Evolutionary conservation across 23 red algal genomes (phyloP), one percentile per base, ranked within the genome.

Genomic region (Chondrus crispus): DNA sequence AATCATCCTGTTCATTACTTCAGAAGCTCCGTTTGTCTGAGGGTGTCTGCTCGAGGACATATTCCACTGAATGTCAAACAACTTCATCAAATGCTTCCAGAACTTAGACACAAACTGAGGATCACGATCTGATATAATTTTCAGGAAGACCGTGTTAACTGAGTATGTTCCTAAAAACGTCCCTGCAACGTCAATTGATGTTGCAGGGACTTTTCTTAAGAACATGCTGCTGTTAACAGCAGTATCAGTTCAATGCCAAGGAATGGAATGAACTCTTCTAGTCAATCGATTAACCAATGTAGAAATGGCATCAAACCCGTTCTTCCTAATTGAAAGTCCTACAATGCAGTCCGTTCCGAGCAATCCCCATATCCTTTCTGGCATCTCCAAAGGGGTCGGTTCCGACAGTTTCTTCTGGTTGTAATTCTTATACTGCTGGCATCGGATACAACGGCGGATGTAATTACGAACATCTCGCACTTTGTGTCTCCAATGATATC

Each of bases 1-100:
- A 77, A 77, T 48, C 71, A 77, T 77, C 38, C 71, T 24, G 26
- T 77, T 77, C 71, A 77, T 44, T 10, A 77, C 38, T 38, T 77
- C 44, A 6, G 71, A 77, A 48, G 71, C 26, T 35, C 71, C 71
- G 43, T 77, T 37, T 14, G 71, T 77, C 71, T 77, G 71, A 38
- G 71, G 71, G 44, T 77, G 71, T 1, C 38, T 77, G 43, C 71
- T 77, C 43, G 71, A 13, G 28, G 71, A 77, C 13, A 48, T 77
- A n/a, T 2, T 77, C 71, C 32, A 1, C 71, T 77, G 1, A 46
- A 77, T 37, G 1, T 38, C 38, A 77, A 1, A 77, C n/a, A 46
- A 37, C 38, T 48, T 77, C 71, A 77, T 2, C 9, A 77, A 77
- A 0, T 77, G 44, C 2, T 77, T 48, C 71, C 71, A 77, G 44